phyloP scores from a whole-genome alignment of 345 rosid species.

The Gossypium mustelinum region DNA sequence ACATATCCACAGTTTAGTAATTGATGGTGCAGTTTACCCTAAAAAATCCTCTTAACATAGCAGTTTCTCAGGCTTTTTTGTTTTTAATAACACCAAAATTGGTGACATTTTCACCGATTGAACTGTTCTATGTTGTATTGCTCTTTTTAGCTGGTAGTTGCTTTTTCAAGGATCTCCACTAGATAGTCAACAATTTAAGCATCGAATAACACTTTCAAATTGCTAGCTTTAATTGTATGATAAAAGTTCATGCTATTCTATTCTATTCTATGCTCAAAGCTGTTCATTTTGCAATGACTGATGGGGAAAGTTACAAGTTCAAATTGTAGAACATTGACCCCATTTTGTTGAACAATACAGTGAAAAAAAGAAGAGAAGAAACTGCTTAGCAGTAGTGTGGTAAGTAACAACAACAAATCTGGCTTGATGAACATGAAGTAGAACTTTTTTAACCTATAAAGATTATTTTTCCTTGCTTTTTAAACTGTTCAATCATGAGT shows the following conservation, averaged over 20 bases:
- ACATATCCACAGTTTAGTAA: too few species aligned
- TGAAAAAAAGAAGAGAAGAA: not conserved
- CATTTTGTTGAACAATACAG: slow-evolving; percentile 1
- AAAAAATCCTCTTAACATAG: too few species aligned
- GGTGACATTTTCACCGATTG: not conserved
- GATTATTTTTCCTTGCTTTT: not conserved
- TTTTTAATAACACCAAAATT: too few species aligned
- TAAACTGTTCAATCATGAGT: not conserved
- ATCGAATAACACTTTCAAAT: not conserved
- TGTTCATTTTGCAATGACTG: slow-evolving; percentile 9
- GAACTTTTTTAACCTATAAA: not conserved
- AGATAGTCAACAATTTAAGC: not conserved
- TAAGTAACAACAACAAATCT: not conserved
- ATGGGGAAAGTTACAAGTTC: not conserved
- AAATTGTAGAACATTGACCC: not conserved
- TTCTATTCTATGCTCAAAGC: not conserved
- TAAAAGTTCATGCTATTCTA: not conserved
- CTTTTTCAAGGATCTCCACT: not conserved
- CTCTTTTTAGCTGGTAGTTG: not conserved
- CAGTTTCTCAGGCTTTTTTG: too few species aligned
- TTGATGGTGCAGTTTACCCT: too few species aligned
- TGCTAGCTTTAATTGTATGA: not conserved
- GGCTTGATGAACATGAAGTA: slow-evolving; percentile 1
- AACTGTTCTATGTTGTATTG: not conserved
- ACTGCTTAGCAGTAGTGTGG: slow-evolving; percentile 2